These are phyloP conservation scores for Fusarium sp. DNA, from an alignment of 2,329 filamentous ascomycete genomes.

Conservation along the genomic window DNA sequence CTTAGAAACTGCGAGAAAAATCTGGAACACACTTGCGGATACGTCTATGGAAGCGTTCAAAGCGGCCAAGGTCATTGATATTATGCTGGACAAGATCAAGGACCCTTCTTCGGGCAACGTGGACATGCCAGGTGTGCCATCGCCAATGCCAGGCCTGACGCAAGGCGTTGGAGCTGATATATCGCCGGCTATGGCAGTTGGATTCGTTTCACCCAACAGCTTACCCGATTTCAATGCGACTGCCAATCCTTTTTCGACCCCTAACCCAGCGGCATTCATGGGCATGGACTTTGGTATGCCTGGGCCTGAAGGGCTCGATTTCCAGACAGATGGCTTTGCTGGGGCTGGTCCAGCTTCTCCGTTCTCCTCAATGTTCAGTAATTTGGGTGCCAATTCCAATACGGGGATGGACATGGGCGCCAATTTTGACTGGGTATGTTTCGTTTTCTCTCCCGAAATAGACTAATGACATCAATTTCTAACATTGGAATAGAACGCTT, in stretches of 20 bases:
- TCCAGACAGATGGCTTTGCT: constrained; percentile 48
- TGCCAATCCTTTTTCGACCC: constrained; percentile 48
- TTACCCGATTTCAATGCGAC: constrained; percentile 44
- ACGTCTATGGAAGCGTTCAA: constrained; percentile 91
- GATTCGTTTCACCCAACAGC: constrained; percentile 41
- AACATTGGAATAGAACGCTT: constrained; percentile 57
- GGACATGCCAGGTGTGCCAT: constrained; percentile 17
- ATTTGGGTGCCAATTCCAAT: constrained; percentile 48
- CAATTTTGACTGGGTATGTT: constrained; percentile 70
- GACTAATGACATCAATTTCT: constrained; percentile 32
- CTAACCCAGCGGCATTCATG: constrained; percentile 55
- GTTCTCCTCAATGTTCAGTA: constrained; percentile 65
- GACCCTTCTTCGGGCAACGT: constrained; percentile 33
- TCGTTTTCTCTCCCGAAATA: background rate
- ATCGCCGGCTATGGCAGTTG: constrained; percentile 42
- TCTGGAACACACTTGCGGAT: constrained; percentile 84
- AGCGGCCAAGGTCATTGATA: constrained; percentile 80
- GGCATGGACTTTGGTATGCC: constrained; percentile 57
- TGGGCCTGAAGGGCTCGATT: constrained; percentile 46
- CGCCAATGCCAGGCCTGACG: constrained; percentile 41
- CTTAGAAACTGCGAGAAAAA: constrained; percentile 77
- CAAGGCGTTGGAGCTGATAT: constrained; percentile 55
- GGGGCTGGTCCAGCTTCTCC: constrained; percentile 53
- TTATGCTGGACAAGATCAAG: constrained; percentile 84
- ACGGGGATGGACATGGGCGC: constrained; percentile 56